Base-by-base conservation (phyloP, 805 yeast genomes). In the Myxozyma mucilagina region DNA sequence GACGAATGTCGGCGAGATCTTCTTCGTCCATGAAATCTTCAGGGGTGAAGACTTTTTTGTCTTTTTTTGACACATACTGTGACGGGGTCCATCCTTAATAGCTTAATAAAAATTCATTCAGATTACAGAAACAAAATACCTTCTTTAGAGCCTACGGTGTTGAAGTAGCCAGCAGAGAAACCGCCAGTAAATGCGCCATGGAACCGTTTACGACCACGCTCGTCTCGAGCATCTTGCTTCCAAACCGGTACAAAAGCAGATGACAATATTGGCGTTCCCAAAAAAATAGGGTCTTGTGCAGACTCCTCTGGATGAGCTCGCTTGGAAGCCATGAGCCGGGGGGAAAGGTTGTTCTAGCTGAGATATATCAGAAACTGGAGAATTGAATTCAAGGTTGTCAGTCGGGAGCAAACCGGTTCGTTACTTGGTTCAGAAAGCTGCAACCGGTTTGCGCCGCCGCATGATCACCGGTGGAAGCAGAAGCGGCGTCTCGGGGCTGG, bases 181-280 rank as follows among this genome's bases (percentile, higher is more conserved):
- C 76, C 76, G 13, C 75, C 75, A 4, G 75, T 73, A 57, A 73
- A 72, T 8, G 75, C 76, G 6, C 75, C 76, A 49, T 72, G 75
- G 50, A 72, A 66, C 29, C 69, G 61, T 48, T 57, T 59, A 29
- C 69, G 64, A 13, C 70, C 70, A 10, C 55, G 58, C 45, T 66
- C 70, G 49, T 67, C 70, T 8, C 64, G 52, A 10, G 59, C 70
- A 29, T 68, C 69, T 53, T 67, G 70, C 36, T 63, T 59, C 70
- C 70, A 67, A 24, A 31, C 61, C 9, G 69, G 69, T 44, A 52
- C 54, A 44, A 53, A 65, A 10, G 54, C 57, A 11, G 24, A 4
- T 10, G 62, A 51, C 16, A 60, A 61, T 20, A 48, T 9, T 24
- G 64, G 64, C 31, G 65, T 59, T 6, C 65, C 65, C 1, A 61